Evolutionary conservation across 306 rosid genomes (phyloP), one percentile per base, ranked within the genome.

Genomic region (Myrica gale): DNA sequence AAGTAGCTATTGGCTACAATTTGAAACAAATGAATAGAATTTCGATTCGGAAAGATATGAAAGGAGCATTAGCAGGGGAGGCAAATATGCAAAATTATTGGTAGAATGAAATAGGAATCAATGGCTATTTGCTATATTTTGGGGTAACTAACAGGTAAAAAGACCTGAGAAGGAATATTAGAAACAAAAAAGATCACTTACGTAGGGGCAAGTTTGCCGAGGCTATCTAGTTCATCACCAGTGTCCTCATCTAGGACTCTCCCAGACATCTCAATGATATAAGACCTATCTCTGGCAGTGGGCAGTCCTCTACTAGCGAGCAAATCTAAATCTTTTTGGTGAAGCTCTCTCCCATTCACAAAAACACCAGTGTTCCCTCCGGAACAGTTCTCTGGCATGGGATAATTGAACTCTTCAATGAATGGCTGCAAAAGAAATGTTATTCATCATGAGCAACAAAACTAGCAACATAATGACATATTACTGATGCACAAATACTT

Each of bases 181-280:
- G 1, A 17, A 15, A 62, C 0, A 62, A 70, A 53, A 45, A 72
- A 19, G 7, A 37, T 41, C 9, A 60, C 99, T 92, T 88, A 96
- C 99, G 99, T 90, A 26, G 99, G 99, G 20, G 99, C 99, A 42
- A 96, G 97, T 85, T 87, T 96, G 44, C 99, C 99, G 6, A 96
- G 99, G 87, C 96, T 73, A 26, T 92, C 97, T 39, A 90, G 85
- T 83, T 92, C 99, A 81, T 90, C 97, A 5, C 98, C 98, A 0
- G 91, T 90, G 82, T 92, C 92, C 83, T 81, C 97, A 66, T 96
- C 97, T 26, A 86, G 78, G 78, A 96, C 88, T 82, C 92, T 82
- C 73, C 99, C 99, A 0, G 97, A 83, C 67, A 96, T 96, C 62
- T 96, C 99, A 41, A 96, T 6, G 37, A 87, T 82, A 79, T 96